phyloP scores from a whole-genome alignment of 345 rosid species.

The Dimocarpus longan region DNA sequence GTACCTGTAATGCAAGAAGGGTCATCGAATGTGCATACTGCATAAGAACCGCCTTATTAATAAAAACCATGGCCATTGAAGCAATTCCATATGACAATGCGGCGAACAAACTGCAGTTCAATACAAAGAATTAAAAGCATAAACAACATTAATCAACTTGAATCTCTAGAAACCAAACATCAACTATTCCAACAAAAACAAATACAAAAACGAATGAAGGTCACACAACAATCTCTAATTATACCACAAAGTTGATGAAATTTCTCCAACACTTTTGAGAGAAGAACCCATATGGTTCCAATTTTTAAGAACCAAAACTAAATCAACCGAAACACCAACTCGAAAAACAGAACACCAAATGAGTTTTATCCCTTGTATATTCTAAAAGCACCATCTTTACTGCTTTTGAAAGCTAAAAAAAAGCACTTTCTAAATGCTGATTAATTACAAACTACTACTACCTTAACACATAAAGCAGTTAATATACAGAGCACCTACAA shows the following conservation, averaged over 20 bases:
- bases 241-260: constrained; percentile 7
- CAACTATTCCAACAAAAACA: neutral
- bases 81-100: constrained; percentile 90
- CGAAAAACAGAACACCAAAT: neutral
- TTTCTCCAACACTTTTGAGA: constrained; percentile 2
- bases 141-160: neutral
- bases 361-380: neutral
- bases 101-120: constrained; percentile 59
- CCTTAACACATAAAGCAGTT: neutral
- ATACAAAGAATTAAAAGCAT: neutral
- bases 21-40: constrained; percentile 87
- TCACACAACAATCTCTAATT: neutral
- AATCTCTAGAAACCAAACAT: neutral
- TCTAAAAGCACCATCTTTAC: constrained; percentile 3
- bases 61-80: constrained; percentile 99
- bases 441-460: neutral
- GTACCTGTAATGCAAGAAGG: constrained; percentile 85
- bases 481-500: neutral
- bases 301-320: neutral
- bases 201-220: neutral
- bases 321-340: neutral
- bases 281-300: constrained; percentile 3
- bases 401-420: constrained; percentile 10
- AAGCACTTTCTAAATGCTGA: neutral
- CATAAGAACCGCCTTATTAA: constrained; percentile 91